Evolutionary conservation across 768 basidiomycete genomes (phyloP).

Genomic region (Boletus patriciae): DNA sequence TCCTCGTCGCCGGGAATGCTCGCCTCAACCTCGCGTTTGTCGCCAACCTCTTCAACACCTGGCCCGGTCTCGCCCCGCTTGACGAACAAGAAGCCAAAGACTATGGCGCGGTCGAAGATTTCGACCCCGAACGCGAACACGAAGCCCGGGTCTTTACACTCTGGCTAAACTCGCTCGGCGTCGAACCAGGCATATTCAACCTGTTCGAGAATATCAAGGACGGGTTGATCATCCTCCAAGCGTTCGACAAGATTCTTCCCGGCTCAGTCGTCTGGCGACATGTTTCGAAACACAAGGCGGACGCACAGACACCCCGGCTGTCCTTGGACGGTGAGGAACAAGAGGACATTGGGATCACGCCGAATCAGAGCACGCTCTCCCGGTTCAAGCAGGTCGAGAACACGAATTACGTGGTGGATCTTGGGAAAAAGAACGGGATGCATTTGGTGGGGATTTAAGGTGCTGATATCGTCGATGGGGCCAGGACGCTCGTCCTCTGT

Average conservation of each 20-base stretch:
- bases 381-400: constrained; percentile 98
- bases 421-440: constrained; percentile 91
- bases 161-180: constrained; percentile 97
- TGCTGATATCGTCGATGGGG: constrained; percentile 94
- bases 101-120: constrained; percentile 89
- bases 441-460: constrained; percentile 97
- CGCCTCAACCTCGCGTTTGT: constrained; percentile 98
- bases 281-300: constrained; percentile 83
- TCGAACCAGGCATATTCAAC: constrained; percentile 95
- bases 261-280: constrained; percentile 93
- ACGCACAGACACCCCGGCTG: constrained; percentile 41
- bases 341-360: constrained; percentile 79
- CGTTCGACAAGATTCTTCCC: constrained; percentile 93
- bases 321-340: constrained; percentile 55
- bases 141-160: constrained; percentile 97
- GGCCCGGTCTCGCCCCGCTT: constrained; percentile 91
- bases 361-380: constrained; percentile 82
- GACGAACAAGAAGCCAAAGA: constrained; percentile 93
- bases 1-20: constrained; percentile 91
- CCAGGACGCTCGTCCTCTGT: constrained; percentile 88
- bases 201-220: constrained; percentile 95
- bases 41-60: constrained; percentile 97
- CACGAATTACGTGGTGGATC: constrained; percentile 93
- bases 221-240: constrained; percentile 88
- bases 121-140: constrained; percentile 97